A percentile compares a stretch with the other conserved stretches of the same genome.
phyloP scores from a whole-genome alignment of 345 rosid genomes.

The Gossypium stocksii region DNA sequence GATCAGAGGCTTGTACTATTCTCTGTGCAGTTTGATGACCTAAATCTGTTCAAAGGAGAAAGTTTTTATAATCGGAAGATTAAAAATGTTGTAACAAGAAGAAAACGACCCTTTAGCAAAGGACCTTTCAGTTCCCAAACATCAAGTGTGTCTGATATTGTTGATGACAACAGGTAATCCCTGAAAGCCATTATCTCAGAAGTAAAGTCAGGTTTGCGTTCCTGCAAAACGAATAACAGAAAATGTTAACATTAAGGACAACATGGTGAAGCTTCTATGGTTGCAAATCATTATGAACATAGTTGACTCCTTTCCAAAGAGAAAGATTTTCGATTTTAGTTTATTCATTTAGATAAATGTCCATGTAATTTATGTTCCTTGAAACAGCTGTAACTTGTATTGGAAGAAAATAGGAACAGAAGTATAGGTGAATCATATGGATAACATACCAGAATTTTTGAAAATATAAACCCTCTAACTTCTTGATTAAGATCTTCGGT shows the following conservation, averaged over 20 bases:
- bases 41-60: slow-evolving; percentile 54
- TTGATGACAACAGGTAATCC: slow-evolving; percentile 82
- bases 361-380: neutral
- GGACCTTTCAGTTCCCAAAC: slow-evolving; percentile 98
- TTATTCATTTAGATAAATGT: neutral
- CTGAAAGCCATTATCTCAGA: slow-evolving; percentile 91
- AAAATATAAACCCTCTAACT: slow-evolving; percentile 98
- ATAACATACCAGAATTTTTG: slow-evolving; percentile 70
- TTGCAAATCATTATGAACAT: slow-evolving; percentile 13
- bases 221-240: slow-evolving; percentile 43
- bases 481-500: slow-evolving; percentile 99
- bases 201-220: slow-evolving; percentile 81
- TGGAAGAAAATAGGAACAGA: neutral
- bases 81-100: slow-evolving; percentile 5
- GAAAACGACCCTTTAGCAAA: neutral
- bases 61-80: slow-evolving; percentile 19
- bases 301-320: neutral
- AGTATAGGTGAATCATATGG: neutral
- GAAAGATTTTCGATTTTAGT: neutral
- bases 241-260: slow-evolving; percentile 5
- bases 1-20: slow-evolving; percentile 91
- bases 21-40: slow-evolving; percentile 99
- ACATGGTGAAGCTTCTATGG: neutral
- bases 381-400: slow-evolving; percentile 2
- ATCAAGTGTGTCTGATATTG: slow-evolving; percentile 89